A percentile compares a stretch with the other conserved stretches of the same genome.
phyloP scores from a whole-genome alignment of 345 rosid genomes.

The Salix arbutifolia region DNA sequence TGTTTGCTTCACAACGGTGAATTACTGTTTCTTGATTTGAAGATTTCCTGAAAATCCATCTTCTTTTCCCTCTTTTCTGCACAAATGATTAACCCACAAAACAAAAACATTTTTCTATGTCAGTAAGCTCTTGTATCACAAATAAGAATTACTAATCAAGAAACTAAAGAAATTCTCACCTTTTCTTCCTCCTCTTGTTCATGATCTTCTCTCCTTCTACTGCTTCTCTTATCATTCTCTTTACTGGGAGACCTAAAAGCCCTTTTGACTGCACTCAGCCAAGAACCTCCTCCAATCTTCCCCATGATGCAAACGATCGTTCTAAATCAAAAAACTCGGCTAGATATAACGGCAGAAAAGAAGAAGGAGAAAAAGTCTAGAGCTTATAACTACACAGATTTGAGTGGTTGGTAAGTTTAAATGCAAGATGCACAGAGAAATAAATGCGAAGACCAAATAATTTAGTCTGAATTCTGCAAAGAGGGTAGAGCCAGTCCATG shows the following conservation, averaged over 20 bases:
- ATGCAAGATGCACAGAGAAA: slow-evolving; percentile 19
- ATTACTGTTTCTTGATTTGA: slow-evolving; percentile 15
- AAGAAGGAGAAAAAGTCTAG: not conserved
- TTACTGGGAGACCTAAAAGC: slow-evolving; percentile 22
- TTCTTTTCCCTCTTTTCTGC: slow-evolving; percentile 24
- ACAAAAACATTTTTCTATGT: no score
- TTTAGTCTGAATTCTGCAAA: slow-evolving; percentile 10
- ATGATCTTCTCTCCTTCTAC: slow-evolving; percentile 34
- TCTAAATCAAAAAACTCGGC: not conserved
- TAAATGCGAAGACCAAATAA: slow-evolving; percentile 16
- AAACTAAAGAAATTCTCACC: slow-evolving; percentile 7
- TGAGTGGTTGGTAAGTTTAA: slow-evolving; percentile 32
- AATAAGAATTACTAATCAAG: not conserved
- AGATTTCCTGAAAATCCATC: slow-evolving; percentile 19
- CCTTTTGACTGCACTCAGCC: slow-evolving; percentile 25
- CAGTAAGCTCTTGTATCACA: not conserved
- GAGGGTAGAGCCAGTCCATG: slow-evolving; percentile 22
- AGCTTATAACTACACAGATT: slow-evolving; percentile 1
- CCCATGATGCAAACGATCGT: slow-evolving; percentile 7
- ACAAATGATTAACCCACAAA: not conserved
- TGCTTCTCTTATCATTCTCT: slow-evolving; percentile 10
- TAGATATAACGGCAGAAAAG: not conserved
- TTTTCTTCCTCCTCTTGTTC: slow-evolving; percentile 56
- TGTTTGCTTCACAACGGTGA: slow-evolving; percentile 28
- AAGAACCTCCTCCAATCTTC: slow-evolving; percentile 20